Conservation (phyloP, 139 green algal species). For the Closterium sp. region DNA sequence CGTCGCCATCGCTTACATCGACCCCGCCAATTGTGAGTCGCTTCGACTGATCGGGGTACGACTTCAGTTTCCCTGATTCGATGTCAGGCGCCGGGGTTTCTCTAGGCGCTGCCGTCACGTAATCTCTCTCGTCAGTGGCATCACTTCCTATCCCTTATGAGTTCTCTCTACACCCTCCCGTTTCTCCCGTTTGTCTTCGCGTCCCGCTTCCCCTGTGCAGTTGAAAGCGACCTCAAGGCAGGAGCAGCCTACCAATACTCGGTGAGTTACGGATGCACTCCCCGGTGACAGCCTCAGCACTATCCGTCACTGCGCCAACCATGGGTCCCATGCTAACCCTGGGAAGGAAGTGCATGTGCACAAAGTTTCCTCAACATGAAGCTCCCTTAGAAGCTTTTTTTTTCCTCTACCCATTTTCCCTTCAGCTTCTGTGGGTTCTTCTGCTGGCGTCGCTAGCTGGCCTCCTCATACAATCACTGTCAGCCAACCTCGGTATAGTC, state of each 20-base stretch:
- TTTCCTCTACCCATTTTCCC: too few relatives aligned
- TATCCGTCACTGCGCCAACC: too few relatives aligned
- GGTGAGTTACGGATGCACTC: not conserved
- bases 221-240: constrained; percentile 52
- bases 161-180: not conserved
- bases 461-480: constrained; percentile 77
- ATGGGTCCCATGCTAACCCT: too few relatives aligned
- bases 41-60: not conserved
- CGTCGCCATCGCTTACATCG: constrained; percentile 86
- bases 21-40: constrained; percentile 79
- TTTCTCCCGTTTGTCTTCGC: not conserved
- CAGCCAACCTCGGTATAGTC: constrained; percentile 76
- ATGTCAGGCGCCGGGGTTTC: too few relatives aligned
- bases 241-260: constrained; percentile 49
- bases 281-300: too few relatives aligned
- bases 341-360: too few relatives aligned
- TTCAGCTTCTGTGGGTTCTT: constrained; percentile 71
- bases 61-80: too few relatives aligned
- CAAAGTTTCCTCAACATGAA: too few relatives aligned
- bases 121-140: too few relatives aligned
- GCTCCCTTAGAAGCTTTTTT: too few relatives aligned
- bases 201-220: constrained; percentile 17
- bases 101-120: too few relatives aligned
- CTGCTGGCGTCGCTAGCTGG: constrained; percentile 71
- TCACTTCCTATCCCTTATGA: too few relatives aligned